Base-by-base conservation (phyloP, 1,284 basidiomycete genomes). In the Apiotrichum gamsii region DNA sequence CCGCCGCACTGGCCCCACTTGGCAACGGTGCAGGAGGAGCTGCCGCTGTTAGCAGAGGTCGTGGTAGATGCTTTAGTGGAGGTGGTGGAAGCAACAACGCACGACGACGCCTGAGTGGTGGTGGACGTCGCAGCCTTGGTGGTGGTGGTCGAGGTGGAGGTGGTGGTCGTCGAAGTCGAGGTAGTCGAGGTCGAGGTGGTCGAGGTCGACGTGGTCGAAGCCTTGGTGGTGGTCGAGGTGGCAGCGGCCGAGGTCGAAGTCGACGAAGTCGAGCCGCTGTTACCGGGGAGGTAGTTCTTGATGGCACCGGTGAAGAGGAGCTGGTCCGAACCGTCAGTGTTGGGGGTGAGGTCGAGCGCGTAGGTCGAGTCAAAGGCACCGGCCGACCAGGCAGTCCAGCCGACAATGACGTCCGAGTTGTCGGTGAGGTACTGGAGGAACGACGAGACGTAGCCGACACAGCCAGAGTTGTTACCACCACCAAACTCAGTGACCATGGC, bases 401-500 rank as follows among this genome's bases (percentile, higher is more conserved):
- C 79, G 35, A 72, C 69, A 37, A 79, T 64, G 25, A 61, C 73
- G 24, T 73, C 72, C 52, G 75, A 75, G 55, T 76, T 73, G 11
- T 64, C 62, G 58, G 77, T 76, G 39, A 80, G 69, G 57, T 72
- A 80, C 10, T 77, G 67, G 31, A 80, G 73, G 52, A 78, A 72
- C 42, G 70, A 57, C 5, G 64, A 67, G 19, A 80, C 37, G 39
- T 54, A 49, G 16, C 43, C 56, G 28, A 52, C 46, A 41, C 65
- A 69, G 14, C 56, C 59, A 19, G 52, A 50, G 19, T 60, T 65
- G 18, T 77, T 78, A 52, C 78, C 79, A 42, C 78, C 80, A 28
- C 80, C 80, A 25, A 79, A 80, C 67, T 82, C 80, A 47, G 75
- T 77, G 23, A 80, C 68, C 56, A 82, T 69, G 3, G 79, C 80